These are phyloP conservation scores for Verticillium klebahnii DNA, from an alignment of 2,329 filamentous ascomycete species.

Conservation along the genomic window DNA sequence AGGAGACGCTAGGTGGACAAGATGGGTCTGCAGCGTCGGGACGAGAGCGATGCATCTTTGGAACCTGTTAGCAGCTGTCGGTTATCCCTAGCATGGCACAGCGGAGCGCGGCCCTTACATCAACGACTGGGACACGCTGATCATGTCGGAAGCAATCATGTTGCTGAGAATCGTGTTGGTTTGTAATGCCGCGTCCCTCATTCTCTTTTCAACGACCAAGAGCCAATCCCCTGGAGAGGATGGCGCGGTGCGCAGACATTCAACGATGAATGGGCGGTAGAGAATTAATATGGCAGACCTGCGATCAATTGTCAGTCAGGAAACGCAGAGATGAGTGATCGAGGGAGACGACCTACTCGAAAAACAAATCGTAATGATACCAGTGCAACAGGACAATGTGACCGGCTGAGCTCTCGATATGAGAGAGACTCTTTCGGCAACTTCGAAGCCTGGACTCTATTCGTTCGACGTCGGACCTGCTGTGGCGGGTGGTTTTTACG, in stretches of 20 bases:
- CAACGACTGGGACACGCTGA: conserved; percentile 3
- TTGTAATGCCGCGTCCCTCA: conserved; percentile 4
- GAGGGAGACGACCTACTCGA: conserved; percentile 3
- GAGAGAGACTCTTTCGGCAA: too few relatives aligned
- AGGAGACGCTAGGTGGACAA: conserved; percentile 7
- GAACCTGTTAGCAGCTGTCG: background rate
- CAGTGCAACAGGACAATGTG: conserved; percentile 5
- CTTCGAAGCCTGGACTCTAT: conserved; percentile 4
- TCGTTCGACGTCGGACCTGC: conserved; percentile 3
- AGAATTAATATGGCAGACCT: conserved; percentile 7
- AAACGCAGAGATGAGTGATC: background rate
- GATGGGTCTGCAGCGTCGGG: conserved; percentile 10
- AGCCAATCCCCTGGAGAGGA: too few relatives aligned
- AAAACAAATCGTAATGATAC: conserved; percentile 6
- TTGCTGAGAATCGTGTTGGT: conserved; percentile 6
- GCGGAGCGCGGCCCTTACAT: background rate
- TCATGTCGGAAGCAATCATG: conserved; percentile 7
- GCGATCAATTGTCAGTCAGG: background rate
- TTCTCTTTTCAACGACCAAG: conserved; percentile 1
- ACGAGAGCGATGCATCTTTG: conserved; percentile 5
- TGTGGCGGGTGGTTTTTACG: conserved; percentile 1
- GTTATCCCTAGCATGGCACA: background rate
- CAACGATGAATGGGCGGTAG: conserved; percentile 8
- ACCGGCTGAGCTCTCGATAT: background rate
- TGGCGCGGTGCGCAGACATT: conserved; percentile 2